phyloP scores from a whole-genome alignment of 495 filamentous ascomycete genomes.

The Aspergillus hancockii region DNA sequence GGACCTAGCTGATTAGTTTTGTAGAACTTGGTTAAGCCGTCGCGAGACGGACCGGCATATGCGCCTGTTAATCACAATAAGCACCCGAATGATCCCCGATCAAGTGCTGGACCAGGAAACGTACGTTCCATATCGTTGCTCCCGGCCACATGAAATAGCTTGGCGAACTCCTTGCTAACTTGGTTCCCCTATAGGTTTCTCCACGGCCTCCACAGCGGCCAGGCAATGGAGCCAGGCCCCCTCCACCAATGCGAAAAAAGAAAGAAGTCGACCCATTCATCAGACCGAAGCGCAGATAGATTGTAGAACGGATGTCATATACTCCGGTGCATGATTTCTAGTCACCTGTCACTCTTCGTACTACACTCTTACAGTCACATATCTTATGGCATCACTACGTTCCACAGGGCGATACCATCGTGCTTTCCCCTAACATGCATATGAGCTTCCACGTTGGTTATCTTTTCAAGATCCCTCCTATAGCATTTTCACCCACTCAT shows the following conservation, averaged over 20 bases:
- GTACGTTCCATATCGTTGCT: conserved; percentile 22
- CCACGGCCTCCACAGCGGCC: conserved; percentile 21
- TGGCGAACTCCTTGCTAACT: conserved; percentile 9
- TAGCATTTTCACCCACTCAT: background rate
- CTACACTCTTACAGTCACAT: background rate
- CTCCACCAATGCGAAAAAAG: conserved; percentile 45
- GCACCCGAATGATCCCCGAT: conserved; percentile 15
- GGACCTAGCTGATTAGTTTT: conserved; percentile 4
- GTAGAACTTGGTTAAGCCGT: conserved; percentile 42
- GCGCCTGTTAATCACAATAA: conserved; percentile 18
- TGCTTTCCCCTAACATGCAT: conserved; percentile 8
- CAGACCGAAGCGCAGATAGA: conserved; percentile 46
- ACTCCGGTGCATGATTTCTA: background rate
- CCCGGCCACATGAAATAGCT: conserved; percentile 1
- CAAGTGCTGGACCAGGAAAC: conserved; percentile 16
- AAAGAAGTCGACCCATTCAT: conserved; percentile 56
- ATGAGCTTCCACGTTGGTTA: conserved; percentile 7
- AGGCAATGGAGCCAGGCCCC: conserved; percentile 27
- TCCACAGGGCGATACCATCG: background rate
- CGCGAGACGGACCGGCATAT: conserved; percentile 39
- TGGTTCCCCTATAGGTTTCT: conserved; percentile 11
- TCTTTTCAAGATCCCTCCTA: background rate
- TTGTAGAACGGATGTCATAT: background rate
- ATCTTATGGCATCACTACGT: background rate
- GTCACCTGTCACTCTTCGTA: background rate